These are phyloP conservation scores for Acanthamoeba triangularis DNA, from an alignment of 208 protist species.

Conservation along the genomic window DNA sequence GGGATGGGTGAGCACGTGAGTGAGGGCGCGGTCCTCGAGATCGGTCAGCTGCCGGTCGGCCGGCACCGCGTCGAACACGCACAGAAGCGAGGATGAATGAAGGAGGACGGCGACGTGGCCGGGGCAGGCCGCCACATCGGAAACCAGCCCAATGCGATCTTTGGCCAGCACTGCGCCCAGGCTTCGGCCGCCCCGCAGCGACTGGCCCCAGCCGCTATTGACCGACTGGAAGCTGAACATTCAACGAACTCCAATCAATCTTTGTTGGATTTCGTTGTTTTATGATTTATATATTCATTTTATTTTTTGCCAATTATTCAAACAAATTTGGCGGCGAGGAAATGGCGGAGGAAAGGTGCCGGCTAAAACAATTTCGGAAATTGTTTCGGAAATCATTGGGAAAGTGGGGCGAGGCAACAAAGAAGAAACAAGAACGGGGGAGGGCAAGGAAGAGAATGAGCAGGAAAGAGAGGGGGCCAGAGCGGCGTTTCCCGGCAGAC, in stretches of 20 bases:
- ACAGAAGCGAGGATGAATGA: constrained; percentile 46
- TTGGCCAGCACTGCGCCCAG: background rate
- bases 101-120: constrained; percentile 51
- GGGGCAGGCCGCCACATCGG: constrained; percentile 14
- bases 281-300: too few relatives aligned
- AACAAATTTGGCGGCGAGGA: too few relatives aligned
- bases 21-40: constrained; percentile 39
- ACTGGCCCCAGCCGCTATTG: constrained; percentile 26
- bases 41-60: constrained; percentile 24
- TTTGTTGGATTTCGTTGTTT: background rate
- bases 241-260: background rate
- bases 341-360: background rate
- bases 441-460: too few relatives aligned
- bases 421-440: too few relatives aligned
- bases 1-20: background rate
- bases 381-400: too few relatives aligned
- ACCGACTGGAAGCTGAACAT: constrained; percentile 63
- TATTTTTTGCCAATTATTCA: too few relatives aligned
- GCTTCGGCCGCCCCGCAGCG: constrained; percentile 6
- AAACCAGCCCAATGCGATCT: constrained; percentile 24
- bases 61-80: constrained; percentile 54
- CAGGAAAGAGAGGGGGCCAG: too few relatives aligned
- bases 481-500: too few relatives aligned
- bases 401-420: too few relatives aligned
- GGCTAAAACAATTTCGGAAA: too few relatives aligned